Conservation (phyloP, 192 early-diverging fungal genomes). For the Umbelopsis sp. region DNA sequence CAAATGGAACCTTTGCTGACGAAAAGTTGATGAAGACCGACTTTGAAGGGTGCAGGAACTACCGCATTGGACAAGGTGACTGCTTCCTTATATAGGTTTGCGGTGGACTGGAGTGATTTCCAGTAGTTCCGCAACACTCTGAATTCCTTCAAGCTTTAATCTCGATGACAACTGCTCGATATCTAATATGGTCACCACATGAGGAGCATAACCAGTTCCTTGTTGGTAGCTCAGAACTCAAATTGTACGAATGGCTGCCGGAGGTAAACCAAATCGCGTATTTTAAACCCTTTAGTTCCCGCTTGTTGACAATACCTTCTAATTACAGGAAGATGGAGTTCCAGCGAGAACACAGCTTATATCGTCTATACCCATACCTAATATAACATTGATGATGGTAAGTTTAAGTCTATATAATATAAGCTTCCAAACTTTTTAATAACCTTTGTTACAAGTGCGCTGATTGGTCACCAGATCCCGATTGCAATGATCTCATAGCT, state of each 20-base stretch:
- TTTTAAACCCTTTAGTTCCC: background rate
- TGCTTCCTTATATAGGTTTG: background rate
- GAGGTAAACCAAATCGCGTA: slow-evolving; percentile 40
- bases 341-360: slow-evolving; percentile 21
- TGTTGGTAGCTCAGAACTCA: slow-evolving; percentile 55
- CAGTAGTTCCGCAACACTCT: background rate
- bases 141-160: background rate
- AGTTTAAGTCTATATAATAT: background rate
- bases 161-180: slow-evolving; percentile 44
- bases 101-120: too few species aligned
- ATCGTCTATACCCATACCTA: slow-evolving; percentile 26
- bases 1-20: background rate
- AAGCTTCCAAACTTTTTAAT: background rate
- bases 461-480: slow-evolving; percentile 66
- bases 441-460: slow-evolving; percentile 49
- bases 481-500: slow-evolving; percentile 57
- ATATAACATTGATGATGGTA: slow-evolving; percentile 38
- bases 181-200: slow-evolving; percentile 56
- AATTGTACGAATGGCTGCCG: slow-evolving; percentile 56
- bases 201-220: slow-evolving; percentile 54
- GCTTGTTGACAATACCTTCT: background rate
- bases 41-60: too few species aligned
- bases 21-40: background rate
- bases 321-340: slow-evolving; percentile 18
- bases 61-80: background rate